Base-by-base conservation (phyloP, 2,329 filamentous ascomycete genomes). In the Monilinia vaccinii-corymbosi region DNA sequence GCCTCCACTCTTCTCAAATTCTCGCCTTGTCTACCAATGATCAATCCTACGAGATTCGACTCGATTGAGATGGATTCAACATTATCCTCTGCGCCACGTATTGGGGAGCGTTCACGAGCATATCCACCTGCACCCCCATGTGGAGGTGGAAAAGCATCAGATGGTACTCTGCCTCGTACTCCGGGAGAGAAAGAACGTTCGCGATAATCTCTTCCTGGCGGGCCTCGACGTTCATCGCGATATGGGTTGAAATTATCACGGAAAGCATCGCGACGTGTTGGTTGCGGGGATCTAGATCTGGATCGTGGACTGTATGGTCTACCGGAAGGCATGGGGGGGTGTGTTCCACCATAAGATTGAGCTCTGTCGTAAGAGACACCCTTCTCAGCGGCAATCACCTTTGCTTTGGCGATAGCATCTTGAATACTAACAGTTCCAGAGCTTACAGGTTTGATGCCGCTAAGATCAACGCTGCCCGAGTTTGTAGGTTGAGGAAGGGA, bases 11-110 rank as follows among this genome's bases (percentile, higher is more conserved):
- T 86, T 66, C 90, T 81, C 47, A 96, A 77, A 68, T 95, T 96
- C 75, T 96, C 92, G 66, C 91, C 91, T 70, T 92, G 88, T 62
- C 91, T 85, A 57, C 91, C 91, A 71, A 96, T 96, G 69, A 96
- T 95, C 38, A 96, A 79, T 46, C 91, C 91, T 56, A 96, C 91
- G 51, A 96, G 80, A 68, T 85, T 89, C 25, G 89, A 91, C 71
- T 96, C 91, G 69, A 96, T 91, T 68, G 88, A 83, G 66, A 96
- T 91, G 28, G 87, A 88, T 75, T 96, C 91, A 28, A 83, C 82
- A 69, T 86, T 88, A 66, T 91, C 88, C 50, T 77, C 78, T 56
- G 71, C 74, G 46, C 69, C 70, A 65, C 77, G 76, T 53, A 77
- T 71, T 25, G 85, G 84, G 42, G 84, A 86, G 58, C 85, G 78